Evolutionary conservation across 805 yeast species (phyloP).

Genomic region (Candida taoyuanica): DNA sequence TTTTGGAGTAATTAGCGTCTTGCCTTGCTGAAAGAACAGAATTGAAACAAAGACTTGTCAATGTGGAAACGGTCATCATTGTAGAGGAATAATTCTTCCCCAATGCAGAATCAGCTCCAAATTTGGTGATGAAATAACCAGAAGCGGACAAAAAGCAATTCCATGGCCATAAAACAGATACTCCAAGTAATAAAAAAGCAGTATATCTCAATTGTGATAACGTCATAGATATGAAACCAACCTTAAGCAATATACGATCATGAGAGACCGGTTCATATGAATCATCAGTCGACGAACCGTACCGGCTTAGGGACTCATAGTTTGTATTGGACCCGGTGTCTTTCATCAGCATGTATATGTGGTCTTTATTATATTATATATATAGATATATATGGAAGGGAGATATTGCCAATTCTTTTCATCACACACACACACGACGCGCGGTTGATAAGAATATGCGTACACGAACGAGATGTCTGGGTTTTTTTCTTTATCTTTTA

Average conservation of each 20-base stretch:
- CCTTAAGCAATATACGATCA: not conserved
- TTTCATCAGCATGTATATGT: conserved; percentile 7
- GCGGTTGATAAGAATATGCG: no score
- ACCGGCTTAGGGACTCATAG: conserved; percentile 8
- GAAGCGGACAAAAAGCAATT: conserved; percentile 86
- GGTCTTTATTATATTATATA: not conserved
- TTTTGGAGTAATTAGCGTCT: conserved; percentile 45
- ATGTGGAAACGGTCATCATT: conserved; percentile 83
- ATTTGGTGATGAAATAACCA: conserved; percentile 59
- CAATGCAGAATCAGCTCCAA: conserved; percentile 45
- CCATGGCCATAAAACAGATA: conserved; percentile 95
- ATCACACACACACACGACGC: no score
- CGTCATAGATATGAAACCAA: conserved; percentile 3
- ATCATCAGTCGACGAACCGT: conserved; percentile 3
- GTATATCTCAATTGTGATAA: conserved; percentile 9
- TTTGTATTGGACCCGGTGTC: conserved; percentile 9
- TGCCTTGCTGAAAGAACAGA: conserved; percentile 63
- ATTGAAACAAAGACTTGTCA: conserved; percentile 58
- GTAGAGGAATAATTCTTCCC: conserved; percentile 67
- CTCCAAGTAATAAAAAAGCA: conserved; percentile 46
- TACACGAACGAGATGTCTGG: no score
- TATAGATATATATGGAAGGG: no score
- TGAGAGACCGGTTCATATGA: not conserved
- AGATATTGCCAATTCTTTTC: no score
- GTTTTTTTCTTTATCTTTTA: no score